These are phyloP conservation scores for Salix brachista DNA, from an alignment of 345 rosid genomes.

Conservation along the genomic window DNA sequence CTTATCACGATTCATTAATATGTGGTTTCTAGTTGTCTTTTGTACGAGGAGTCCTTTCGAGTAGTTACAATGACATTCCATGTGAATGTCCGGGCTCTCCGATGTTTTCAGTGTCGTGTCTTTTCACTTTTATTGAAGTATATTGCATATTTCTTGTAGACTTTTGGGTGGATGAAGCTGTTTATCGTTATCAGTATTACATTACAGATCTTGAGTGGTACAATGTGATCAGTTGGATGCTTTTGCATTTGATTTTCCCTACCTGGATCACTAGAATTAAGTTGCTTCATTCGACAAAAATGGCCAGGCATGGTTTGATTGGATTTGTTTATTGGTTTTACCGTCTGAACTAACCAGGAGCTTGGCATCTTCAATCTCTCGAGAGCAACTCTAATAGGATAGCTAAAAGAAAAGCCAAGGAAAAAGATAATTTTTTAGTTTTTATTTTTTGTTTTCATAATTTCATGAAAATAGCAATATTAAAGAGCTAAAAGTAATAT, in stretches of 20 bases:
- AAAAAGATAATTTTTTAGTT: no score
- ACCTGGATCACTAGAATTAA: background rate
- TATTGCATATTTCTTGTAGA: background rate
- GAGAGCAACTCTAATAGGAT: no score
- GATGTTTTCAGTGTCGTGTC: background rate
- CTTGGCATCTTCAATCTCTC: background rate
- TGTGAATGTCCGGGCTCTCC: background rate
- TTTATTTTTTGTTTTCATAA: no score
- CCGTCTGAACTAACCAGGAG: background rate
- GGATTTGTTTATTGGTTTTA: background rate
- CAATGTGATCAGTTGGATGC: background rate
- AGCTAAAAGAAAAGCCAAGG: no score
- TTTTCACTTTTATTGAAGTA: background rate
- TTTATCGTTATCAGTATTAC: background rate
- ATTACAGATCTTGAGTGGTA: background rate
- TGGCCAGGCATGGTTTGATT: background rate
- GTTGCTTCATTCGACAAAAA: background rate
- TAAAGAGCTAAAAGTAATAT: no score
- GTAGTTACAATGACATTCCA: background rate
- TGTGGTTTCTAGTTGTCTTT: slow-evolving; percentile 1
- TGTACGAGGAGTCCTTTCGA: background rate
- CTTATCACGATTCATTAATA: background rate
- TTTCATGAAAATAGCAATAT: no score
- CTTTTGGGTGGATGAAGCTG: background rate
- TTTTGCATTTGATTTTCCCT: background rate